These are phyloP conservation scores for Colletotrichum aenigma DNA, from an alignment of 2,329 filamentous ascomycete genomes.

Conservation along the genomic window DNA sequence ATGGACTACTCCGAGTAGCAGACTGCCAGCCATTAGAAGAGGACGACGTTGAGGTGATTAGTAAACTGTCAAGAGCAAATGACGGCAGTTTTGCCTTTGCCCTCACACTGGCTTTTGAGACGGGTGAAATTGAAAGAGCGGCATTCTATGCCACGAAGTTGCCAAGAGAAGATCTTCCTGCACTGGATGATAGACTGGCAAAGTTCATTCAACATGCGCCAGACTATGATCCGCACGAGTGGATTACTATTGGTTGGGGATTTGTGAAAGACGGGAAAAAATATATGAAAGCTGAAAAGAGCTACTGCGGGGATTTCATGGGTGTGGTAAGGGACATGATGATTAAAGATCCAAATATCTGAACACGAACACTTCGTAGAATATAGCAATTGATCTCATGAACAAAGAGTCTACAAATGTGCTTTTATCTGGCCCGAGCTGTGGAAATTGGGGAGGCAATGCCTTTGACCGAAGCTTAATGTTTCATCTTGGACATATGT, in stretches of 20 bases:
- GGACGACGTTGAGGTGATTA: background rate
- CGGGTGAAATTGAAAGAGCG: background rate
- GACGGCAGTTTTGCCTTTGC: background rate
- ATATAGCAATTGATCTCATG: too few relatives aligned
- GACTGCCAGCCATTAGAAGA: background rate
- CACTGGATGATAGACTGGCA: background rate
- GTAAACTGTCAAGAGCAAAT: background rate
- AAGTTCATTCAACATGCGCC: background rate
- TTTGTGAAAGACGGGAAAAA: background rate
- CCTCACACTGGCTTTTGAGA: background rate
- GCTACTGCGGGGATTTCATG: background rate
- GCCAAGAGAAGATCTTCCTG: background rate
- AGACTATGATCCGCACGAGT: background rate
- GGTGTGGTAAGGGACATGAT: background rate
- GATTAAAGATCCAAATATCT: background rate
- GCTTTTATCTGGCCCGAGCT: rapidly evolving
- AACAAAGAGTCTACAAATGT: background rate
- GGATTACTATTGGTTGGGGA: background rate
- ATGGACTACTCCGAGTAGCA: background rate
- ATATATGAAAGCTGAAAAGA: background rate
- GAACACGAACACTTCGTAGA: background rate
- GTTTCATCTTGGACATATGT: background rate
- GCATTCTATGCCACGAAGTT: background rate
- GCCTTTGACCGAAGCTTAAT: background rate
- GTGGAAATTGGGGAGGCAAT: background rate